A percentile compares a stretch with the other conserved stretches of the same genome.
phyloP scores from a whole-genome alignment of 2,329 filamentous ascomycete genomes.

The Calonectria multiphialidica region DNA sequence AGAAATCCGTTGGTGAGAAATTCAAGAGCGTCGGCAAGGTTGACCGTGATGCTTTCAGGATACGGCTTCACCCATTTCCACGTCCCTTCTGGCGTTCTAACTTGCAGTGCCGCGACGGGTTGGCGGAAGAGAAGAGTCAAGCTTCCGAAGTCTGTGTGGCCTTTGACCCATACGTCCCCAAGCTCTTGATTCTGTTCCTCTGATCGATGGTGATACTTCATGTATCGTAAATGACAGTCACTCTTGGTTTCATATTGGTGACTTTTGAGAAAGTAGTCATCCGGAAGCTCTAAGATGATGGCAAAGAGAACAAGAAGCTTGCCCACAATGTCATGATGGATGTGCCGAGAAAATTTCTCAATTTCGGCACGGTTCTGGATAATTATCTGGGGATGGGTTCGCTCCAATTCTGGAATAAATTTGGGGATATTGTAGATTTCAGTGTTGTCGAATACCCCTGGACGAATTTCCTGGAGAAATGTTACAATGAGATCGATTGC shows the following conservation, averaged over 20 bases:
- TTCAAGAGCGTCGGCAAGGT: conserved; percentile 60
- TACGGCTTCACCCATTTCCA: conserved; percentile 64
- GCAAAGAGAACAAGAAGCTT: not conserved
- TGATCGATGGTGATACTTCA: conserved; percentile 65
- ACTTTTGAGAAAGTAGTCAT: conserved; percentile 64
- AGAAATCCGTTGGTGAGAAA: conserved; percentile 61
- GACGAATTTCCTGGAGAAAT: not conserved
- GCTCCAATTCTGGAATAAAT: not conserved
- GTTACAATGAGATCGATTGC: not conserved
- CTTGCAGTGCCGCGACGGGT: conserved; percentile 67
- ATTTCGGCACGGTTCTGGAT: not conserved
- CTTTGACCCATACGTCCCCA: conserved; percentile 56
- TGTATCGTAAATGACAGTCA: conserved; percentile 71
- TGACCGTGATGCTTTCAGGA: conserved; percentile 62
- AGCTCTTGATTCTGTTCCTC: conserved; percentile 57
- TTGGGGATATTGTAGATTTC: not conserved
- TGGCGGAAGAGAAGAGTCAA: conserved; percentile 70
- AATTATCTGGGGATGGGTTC: not conserved
- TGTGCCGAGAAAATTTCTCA: not conserved
- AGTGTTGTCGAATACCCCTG: not conserved
- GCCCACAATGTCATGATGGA: not conserved
- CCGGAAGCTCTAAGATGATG: conserved; percentile 59
- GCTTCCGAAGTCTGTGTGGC: conserved; percentile 68
- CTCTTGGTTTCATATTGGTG: conserved; percentile 68
- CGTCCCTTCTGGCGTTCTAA: conserved; percentile 55